Evolutionary conservation across 331 rosid species (phyloP).

Genomic region (Rosa hybrid): DNA sequence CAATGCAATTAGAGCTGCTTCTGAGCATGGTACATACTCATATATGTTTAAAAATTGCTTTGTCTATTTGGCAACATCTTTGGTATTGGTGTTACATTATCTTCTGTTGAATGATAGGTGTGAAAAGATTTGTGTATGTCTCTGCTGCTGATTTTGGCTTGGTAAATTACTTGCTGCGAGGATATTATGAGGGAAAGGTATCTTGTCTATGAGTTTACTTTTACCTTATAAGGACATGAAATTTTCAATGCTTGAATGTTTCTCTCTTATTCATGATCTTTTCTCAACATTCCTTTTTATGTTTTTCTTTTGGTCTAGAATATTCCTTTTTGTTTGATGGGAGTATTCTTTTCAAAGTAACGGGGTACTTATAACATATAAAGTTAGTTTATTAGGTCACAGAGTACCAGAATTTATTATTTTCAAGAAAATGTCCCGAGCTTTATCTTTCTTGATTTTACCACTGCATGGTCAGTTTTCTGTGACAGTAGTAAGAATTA

Average conservation of each 20-base stretch:
- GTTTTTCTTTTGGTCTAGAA: background rate
- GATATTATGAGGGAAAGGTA: slow-evolving; percentile 98
- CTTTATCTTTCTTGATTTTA: background rate
- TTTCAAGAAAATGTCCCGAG: background rate
- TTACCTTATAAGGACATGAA: background rate
- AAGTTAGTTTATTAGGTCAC: background rate
- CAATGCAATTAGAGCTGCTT: slow-evolving; percentile 89
- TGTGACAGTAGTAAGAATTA: background rate
- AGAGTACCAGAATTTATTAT: background rate
- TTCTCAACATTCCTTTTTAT: background rate
- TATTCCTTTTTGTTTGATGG: background rate
- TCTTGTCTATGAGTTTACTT: background rate
- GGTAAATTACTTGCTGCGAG: slow-evolving; percentile 68
- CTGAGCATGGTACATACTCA: slow-evolving; percentile 68
- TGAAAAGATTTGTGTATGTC: slow-evolving; percentile 83
- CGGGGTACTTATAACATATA: background rate
- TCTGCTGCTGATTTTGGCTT: slow-evolving; percentile 96
- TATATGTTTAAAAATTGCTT: background rate
- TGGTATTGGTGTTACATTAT: background rate
- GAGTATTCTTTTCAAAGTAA: background rate
- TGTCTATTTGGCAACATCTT: background rate
- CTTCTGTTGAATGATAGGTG: slow-evolving; percentile 51
- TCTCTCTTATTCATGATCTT: background rate
- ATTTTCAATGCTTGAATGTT: background rate
- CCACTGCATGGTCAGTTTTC: background rate